phyloP scores from a whole-genome alignment of 768 basidiomycete species.

The Hygrocybe coccinea region DNA sequence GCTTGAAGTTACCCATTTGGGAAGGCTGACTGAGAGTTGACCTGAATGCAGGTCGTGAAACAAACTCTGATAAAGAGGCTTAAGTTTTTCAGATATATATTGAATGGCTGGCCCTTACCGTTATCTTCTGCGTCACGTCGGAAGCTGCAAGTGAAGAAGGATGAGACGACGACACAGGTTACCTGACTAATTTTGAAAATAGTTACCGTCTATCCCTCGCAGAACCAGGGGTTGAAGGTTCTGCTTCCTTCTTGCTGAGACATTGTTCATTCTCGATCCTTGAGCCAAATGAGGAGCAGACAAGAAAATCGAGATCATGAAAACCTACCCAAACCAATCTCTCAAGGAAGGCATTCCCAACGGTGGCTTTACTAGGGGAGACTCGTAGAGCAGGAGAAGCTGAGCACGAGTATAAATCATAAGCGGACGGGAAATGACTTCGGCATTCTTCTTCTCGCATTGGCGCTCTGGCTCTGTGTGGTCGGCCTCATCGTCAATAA shows the following conservation, averaged over 20 bases:
- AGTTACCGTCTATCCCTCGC: conserved; percentile 66
- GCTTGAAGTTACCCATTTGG: conserved; percentile 91
- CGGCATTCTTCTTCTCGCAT: conserved; percentile 27
- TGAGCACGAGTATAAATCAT: conserved; percentile 67
- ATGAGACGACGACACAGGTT: conserved; percentile 6
- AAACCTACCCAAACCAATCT: conserved; percentile 82
- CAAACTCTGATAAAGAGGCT: conserved; percentile 36
- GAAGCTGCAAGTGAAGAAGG: conserved; percentile 44
- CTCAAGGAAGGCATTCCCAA: conserved; percentile 75
- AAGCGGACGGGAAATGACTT: conserved; percentile 40
- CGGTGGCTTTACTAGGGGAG: conserved; percentile 70
- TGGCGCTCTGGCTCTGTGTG: conserved; percentile 17
- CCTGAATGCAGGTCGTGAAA: conserved; percentile 64
- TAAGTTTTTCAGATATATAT: not conserved
- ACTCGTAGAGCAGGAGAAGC: conserved; percentile 62
- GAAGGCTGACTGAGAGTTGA: conserved; percentile 74
- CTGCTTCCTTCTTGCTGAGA: conserved; percentile 64
- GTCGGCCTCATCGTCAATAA: conserved; percentile 24
- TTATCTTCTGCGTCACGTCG: conserved; percentile 73
- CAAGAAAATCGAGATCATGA: conserved; percentile 23
- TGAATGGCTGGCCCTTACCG: conserved; percentile 37
- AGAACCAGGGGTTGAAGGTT: conserved; percentile 48
- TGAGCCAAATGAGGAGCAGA: conserved; percentile 17
- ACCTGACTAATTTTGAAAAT: not conserved
- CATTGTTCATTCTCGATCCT: conserved; percentile 62